Base-by-base conservation (phyloP, 2,329 filamentous ascomycete species). In the Diaporthe ilicicola region DNA sequence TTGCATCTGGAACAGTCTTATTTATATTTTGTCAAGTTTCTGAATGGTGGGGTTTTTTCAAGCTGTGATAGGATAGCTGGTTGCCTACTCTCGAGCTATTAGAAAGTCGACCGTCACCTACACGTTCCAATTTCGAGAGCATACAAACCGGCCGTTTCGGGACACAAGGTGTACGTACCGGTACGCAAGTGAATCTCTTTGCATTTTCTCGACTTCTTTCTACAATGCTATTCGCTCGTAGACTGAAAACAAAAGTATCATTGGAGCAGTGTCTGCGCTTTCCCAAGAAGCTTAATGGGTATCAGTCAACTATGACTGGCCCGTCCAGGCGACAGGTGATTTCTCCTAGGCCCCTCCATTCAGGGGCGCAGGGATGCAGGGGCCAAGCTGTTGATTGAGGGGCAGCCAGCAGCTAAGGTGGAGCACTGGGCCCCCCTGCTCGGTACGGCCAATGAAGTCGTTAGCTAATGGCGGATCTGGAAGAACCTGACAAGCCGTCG, bases 401-500 rank as follows among this genome's bases (percentile, higher is more conserved):
- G 59, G 59, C 59, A 37, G 59, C 59, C 59, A 64, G 44, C 59
- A 64, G 59, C 59, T 64, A 64, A 50, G 59, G 59, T 64, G 59
- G 59, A 50, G 59, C 46, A 37, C 44, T 37, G 59, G 59, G 59
- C 2, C 4, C 59, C 59, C 59, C 59, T 64, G 59, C 59, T 27
- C 29, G 34, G 44, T 29, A 4, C 27, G 44, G n/a, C 59, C 59
- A 64, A 64, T 64, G 44, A 50, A 50, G 42, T 64, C 13, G n/a
- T 50, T 10, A n/a, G 59, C 29, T 50, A 1, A 17, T 48, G 44
- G 59, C 59, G 59, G 59, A n/a, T 64, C 42, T 50, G 59, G 59
- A 64, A 64, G 59, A 64, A 64, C 59, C 59, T 64, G 59, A 64
- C 59, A 64, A 22, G 42, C 59, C 59, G 59, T 64, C 37, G 59